Evolutionary conservation across 73 alveolate species (phyloP).

Genomic region (Tetrahymena elliotti): DNA sequence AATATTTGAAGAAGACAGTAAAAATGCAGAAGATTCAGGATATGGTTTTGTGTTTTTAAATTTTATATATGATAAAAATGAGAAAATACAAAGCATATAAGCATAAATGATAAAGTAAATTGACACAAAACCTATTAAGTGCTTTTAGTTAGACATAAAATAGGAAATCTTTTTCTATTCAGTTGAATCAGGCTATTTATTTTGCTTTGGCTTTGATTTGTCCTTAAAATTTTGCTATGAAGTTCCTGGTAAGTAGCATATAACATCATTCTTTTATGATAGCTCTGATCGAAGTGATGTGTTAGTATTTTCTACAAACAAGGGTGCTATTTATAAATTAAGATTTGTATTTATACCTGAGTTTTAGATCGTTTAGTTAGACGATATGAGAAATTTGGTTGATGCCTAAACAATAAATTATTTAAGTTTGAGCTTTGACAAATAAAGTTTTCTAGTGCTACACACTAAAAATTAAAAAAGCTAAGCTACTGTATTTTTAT

Average conservation of each 20-base stretch:
- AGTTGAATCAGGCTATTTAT: not conserved
- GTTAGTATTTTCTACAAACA: not conserved
- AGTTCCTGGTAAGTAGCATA: not conserved
- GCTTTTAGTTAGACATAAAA: not conserved
- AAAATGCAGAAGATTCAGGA: not conserved
- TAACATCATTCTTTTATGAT: not conserved
- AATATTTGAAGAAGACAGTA: not conserved
- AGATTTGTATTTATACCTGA: not conserved
- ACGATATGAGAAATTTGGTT: too few relatives aligned
- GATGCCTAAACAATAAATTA: not conserved
- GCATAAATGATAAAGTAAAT: not conserved
- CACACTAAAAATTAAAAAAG: not conserved
- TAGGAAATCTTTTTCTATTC: not conserved
- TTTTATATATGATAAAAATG: not conserved
- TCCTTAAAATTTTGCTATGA: not conserved
- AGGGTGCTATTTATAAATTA: not conserved
- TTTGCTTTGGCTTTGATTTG: not conserved
- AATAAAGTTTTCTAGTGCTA: not conserved
- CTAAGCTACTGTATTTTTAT: not conserved
- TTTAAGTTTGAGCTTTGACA: not conserved
- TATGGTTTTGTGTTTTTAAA: not conserved
- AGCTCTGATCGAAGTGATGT: not conserved
- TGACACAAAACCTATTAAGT: not conserved
- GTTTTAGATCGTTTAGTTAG: too few relatives aligned
- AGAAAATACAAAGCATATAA: not conserved